Evolutionary conservation across 768 basidiomycete species (phyloP).

Genomic region (Hebeloma cylindrosporum): DNA sequence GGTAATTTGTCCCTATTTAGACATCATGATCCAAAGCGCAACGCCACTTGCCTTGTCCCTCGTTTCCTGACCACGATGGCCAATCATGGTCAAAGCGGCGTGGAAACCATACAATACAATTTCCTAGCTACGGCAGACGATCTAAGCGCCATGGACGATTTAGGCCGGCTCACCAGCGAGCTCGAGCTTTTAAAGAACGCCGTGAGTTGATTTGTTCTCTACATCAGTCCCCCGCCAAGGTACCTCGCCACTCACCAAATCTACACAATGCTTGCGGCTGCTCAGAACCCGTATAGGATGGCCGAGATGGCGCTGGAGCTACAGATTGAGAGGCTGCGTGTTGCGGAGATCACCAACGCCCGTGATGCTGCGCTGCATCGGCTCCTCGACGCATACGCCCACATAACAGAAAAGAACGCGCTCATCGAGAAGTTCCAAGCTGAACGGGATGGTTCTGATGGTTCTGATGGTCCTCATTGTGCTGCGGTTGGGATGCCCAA

Average conservation of each 20-base stretch:
- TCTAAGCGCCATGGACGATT: slow-evolving; percentile 10
- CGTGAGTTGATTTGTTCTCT: slow-evolving; percentile 15
- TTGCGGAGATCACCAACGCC: slow-evolving; percentile 58
- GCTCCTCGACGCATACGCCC: slow-evolving; percentile 57
- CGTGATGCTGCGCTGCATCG: slow-evolving; percentile 62
- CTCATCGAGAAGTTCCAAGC: slow-evolving; percentile 49
- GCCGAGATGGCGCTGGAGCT: slow-evolving; percentile 57
- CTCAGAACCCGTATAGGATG: slow-evolving; percentile 45
- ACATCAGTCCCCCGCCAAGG: background rate
- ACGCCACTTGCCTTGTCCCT: too few relatives aligned
- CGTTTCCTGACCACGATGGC: slow-evolving; percentile 23
- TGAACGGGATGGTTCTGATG: slow-evolving; percentile 30
- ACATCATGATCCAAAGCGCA: too few relatives aligned
- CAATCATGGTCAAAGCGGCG: background rate
- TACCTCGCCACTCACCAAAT: background rate
- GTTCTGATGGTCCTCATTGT: background rate
- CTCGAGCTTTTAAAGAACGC: slow-evolving; percentile 24
- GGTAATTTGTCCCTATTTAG: too few relatives aligned
- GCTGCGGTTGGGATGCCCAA: background rate
- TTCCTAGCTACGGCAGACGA: slow-evolving; percentile 7
- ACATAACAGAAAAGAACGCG: slow-evolving; percentile 59
- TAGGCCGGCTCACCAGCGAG: slow-evolving; percentile 20
- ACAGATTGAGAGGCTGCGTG: slow-evolving; percentile 50
- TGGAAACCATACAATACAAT: slow-evolving; percentile 15
- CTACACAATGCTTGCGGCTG: background rate